Evolutionary conservation across 1,284 basidiomycete genomes (phyloP).

Genomic region (Volvariella surrecta): DNA sequence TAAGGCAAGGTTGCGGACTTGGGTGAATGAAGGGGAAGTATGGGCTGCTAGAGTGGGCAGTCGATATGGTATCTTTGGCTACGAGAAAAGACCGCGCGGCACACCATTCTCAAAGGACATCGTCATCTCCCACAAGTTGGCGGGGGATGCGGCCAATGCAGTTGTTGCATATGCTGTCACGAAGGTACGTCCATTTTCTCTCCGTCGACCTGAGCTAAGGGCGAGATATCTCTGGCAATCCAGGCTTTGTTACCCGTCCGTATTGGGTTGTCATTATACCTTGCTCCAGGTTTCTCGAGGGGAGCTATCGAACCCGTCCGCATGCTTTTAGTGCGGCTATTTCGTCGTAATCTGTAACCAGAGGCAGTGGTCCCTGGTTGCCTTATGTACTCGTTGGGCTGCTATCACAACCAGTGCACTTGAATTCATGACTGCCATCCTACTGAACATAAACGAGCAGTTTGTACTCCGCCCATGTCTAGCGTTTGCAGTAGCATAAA

Average conservation of each 20-base stretch:
- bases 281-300: conserved; percentile 71
- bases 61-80: conserved; percentile 79
- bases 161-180: conserved; percentile 79
- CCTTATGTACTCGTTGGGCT: no score
- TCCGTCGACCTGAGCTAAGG: neutral
- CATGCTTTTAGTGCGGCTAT: conserved; percentile 19
- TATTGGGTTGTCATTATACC: conserved; percentile 66
- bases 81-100: conserved; percentile 42
- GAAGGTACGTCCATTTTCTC: conserved; percentile 47
- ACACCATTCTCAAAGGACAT: conserved; percentile 13
- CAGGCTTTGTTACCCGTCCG: conserved; percentile 75
- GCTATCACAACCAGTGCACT: no score
- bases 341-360: no score
- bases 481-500: no score
- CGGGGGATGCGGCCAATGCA: conserved; percentile 68
- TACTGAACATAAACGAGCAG: no score
- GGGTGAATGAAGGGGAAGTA: conserved; percentile 68
- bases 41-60: conserved; percentile 69
- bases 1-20: conserved; percentile 33
- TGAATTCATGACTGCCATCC: no score
- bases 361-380: no score
- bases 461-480: no score
- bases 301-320: conserved; percentile 49
- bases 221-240: conserved; percentile 7
- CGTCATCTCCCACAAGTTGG: conserved; percentile 28